Conservation (phyloP, 176 grass and related monocot species). For the Saccharum officinarum region DNA sequence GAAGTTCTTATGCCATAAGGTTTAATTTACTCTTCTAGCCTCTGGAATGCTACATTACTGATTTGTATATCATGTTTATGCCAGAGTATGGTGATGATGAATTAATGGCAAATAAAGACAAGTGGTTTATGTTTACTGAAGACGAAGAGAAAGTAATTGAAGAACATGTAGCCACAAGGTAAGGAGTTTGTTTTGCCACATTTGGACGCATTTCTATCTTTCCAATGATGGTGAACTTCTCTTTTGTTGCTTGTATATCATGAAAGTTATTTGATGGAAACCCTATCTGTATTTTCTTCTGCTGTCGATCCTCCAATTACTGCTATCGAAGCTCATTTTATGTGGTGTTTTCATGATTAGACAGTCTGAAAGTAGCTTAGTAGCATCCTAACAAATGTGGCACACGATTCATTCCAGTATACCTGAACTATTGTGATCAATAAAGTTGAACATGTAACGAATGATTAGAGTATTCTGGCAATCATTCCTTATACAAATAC, state of each 20-base stretch:
- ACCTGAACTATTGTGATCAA: not conserved
- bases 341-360: not conserved
- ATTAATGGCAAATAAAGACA: conserved; percentile 30
- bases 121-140: conserved; percentile 48
- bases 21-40: conserved; percentile 2
- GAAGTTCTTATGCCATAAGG: not conserved
- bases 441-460: not conserved
- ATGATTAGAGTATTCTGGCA: conserved; percentile 9
- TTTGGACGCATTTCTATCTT: not conserved
- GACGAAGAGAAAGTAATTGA: conserved; percentile 47
- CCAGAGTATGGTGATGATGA: conserved; percentile 35
- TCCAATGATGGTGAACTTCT: not conserved
- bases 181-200: not conserved
- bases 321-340: not conserved
- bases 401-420: not conserved
- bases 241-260: not conserved
- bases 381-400: not conserved
- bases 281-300: not conserved
- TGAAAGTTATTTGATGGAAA: not conserved
- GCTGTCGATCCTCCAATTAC: not conserved
- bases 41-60: conserved; percentile 16
- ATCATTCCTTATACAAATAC: not conserved
- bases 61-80: conserved; percentile 24
- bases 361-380: not conserved
- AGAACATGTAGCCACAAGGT: conserved; percentile 41